These are phyloP conservation scores for Cladophialophora exuberans DNA, from an alignment of 2,329 filamentous ascomycete species.

Conservation along the genomic window DNA sequence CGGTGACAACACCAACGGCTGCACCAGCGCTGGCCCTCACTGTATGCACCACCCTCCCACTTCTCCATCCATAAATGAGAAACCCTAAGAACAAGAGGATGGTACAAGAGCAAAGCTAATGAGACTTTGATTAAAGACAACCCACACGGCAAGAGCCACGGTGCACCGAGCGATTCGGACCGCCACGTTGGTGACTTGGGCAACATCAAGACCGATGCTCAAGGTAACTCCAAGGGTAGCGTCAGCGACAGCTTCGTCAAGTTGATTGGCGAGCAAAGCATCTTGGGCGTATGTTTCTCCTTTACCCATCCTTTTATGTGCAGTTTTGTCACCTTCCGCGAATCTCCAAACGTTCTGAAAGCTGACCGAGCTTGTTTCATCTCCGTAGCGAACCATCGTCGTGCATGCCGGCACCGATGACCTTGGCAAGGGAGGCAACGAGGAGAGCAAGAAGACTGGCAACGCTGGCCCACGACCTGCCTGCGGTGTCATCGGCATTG, in stretches of 20 bases:
- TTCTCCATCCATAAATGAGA: not conserved
- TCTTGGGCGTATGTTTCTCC: constrained; percentile 75
- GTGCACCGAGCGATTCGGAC: constrained; percentile 76
- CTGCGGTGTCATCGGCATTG: constrained; percentile 94
- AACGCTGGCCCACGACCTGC: constrained; percentile 93
- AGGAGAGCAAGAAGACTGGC: constrained; percentile 97
- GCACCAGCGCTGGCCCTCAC: constrained; percentile 96
- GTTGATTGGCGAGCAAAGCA: constrained; percentile 92
- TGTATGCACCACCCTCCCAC: constrained; percentile 66
- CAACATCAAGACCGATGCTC: constrained; percentile 92
- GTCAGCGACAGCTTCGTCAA: constrained; percentile 83
- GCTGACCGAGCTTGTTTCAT: no score
- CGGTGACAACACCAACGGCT: constrained; percentile 99
- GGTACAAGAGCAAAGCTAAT: constrained; percentile 14
- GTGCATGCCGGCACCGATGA: constrained; percentile 95
- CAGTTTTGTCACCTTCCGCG: no score
- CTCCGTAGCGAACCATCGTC: constrained; percentile 80
- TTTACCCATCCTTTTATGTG: not conserved
- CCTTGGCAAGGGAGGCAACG: constrained; percentile 86
- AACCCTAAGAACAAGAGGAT: not conserved
- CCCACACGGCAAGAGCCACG: constrained; percentile 89
- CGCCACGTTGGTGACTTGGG: constrained; percentile 97
- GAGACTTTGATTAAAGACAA: constrained; percentile 69
- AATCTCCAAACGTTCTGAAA: no score
- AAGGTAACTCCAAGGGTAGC: constrained; percentile 86